Conservation (phyloP, 73 alveolate genomes). For the Vitrella brassicaformis region DNA sequence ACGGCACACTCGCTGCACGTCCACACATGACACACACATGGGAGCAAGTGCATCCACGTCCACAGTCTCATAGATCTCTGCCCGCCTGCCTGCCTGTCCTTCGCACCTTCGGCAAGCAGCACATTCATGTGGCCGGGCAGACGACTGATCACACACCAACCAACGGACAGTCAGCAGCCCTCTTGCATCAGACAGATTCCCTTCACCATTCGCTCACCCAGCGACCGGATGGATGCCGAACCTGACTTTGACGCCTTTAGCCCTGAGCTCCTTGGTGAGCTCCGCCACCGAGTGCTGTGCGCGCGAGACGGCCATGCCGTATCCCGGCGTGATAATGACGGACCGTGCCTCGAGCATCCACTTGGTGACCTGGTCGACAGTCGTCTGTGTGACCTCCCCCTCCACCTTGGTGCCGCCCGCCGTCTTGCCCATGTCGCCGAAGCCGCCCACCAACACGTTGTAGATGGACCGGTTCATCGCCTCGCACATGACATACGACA, state of each 20-base stretch:
- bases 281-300: constrained; percentile 44
- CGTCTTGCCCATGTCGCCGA: constrained; percentile 14
- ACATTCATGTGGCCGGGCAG: constrained; percentile 77
- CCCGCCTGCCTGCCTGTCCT: no score
- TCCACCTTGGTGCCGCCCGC: not conserved
- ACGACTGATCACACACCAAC: constrained; percentile 45
- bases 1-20: constrained; percentile 71
- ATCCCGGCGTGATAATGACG: constrained; percentile 56
- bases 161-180: no score
- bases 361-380: constrained; percentile 17
- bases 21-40: no score
- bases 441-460: constrained; percentile 32
- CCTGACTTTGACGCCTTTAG: constrained; percentile 42
- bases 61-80: no score
- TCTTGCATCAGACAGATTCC: no score
- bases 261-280: constrained; percentile 30
- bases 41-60: no score
- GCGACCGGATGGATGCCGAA: constrained; percentile 74
- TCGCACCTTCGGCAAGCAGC: constrained; percentile 64
- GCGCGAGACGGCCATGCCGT: constrained; percentile 74
- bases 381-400: not conserved
- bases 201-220: no score
- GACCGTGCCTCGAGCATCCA: constrained; percentile 14
- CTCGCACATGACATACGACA: constrained; percentile 64
- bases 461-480: constrained; percentile 63